Conservation (phyloP, 192 early-diverging fungal species). For the Coemansia sp. region DNA sequence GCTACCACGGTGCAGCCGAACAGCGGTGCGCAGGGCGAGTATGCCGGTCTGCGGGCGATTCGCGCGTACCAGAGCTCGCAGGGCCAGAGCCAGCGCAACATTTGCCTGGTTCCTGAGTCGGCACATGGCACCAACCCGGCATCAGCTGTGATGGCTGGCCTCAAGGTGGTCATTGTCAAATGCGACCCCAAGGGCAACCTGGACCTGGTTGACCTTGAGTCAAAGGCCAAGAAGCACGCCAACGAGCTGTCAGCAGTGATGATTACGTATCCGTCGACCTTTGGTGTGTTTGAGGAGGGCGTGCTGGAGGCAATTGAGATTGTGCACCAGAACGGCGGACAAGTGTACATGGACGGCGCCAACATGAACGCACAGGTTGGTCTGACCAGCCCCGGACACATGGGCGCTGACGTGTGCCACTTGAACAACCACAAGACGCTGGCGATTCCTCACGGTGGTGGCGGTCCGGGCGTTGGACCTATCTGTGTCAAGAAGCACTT, state of each 20-base stretch:
- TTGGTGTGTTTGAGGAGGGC: slow-evolving; percentile 94
- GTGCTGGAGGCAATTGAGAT: slow-evolving; percentile 86
- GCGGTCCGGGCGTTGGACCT: slow-evolving; percentile 97
- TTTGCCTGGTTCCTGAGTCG: slow-evolving; percentile 97
- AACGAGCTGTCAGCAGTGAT: slow-evolving; percentile 89
- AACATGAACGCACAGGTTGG: slow-evolving; percentile 90
- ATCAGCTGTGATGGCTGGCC: slow-evolving; percentile 95
- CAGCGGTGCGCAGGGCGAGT: slow-evolving; percentile 99
- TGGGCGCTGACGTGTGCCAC: slow-evolving; percentile 99
- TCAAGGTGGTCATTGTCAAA: slow-evolving; percentile 90
- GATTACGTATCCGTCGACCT: slow-evolving; percentile 99
- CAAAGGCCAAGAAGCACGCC: slow-evolving; percentile 86
- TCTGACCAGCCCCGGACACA: slow-evolving; percentile 83
- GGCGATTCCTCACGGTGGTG: slow-evolving; percentile 98
- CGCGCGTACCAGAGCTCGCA: slow-evolving; percentile 86
- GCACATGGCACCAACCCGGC: slow-evolving; percentile 99
- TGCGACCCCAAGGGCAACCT: slow-evolving; percentile 92
- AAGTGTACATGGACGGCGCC: slow-evolving; percentile 98
- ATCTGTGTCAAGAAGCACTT: slow-evolving; percentile 93
- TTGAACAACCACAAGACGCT: slow-evolving; percentile 99
- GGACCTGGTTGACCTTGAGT: slow-evolving; percentile 84
- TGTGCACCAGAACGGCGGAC: slow-evolving; percentile 91
- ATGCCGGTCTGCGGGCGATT: slow-evolving; percentile 93
- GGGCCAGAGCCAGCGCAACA: slow-evolving; percentile 81
- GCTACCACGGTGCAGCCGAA: slow-evolving; percentile 95